A percentile compares a stretch with the other conserved stretches of the same genome.
Evolutionary conservation across 1,284 basidiomycete genomes (phyloP).

Genomic region (Trametes hirsuta): DNA sequence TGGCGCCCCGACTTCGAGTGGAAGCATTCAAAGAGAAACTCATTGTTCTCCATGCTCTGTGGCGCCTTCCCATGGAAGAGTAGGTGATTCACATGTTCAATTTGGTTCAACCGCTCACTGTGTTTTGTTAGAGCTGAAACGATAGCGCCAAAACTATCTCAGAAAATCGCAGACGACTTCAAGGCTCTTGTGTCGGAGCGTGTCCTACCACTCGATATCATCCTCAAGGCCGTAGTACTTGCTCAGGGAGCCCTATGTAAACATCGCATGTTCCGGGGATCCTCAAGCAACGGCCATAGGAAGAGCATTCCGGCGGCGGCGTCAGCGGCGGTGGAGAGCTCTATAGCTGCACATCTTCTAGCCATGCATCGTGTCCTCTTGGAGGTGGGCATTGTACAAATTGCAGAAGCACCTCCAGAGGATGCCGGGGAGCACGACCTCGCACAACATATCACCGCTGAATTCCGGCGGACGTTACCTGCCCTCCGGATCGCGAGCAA

Average conservation of each 20-base stretch:
- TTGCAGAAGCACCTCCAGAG: constrained; percentile 51
- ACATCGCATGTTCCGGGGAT: constrained; percentile 67
- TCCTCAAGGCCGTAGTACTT: constrained; percentile 76
- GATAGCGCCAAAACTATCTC: constrained; percentile 46
- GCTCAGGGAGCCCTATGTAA: constrained; percentile 84
- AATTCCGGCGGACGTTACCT: constrained; percentile 85
- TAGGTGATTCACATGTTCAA: constrained; percentile 38
- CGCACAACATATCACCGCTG: constrained; percentile 83
- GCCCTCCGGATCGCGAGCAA: constrained; percentile 87
- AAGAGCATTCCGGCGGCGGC: constrained; percentile 28
- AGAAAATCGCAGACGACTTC: constrained; percentile 57
- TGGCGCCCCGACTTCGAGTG: constrained; percentile 48
- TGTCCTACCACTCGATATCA: constrained; percentile 74
- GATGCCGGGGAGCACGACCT: constrained; percentile 63
- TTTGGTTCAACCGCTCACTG: constrained; percentile 1
- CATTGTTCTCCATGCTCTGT: constrained; percentile 73
- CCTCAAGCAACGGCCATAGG: constrained; percentile 35
- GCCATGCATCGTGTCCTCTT: constrained; percentile 70
- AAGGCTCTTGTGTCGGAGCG: constrained; percentile 64
- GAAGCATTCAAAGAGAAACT: constrained; percentile 73
- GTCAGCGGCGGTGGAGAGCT: constrained; percentile 57
- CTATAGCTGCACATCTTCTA: constrained; percentile 76
- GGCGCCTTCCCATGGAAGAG: constrained; percentile 64
- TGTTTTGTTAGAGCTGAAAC: constrained; percentile 43
- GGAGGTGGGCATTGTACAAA: constrained; percentile 63